These are phyloP conservation scores for Atalantia buxifolia DNA, from an alignment of 345 rosid species.

Conservation along the genomic window DNA sequence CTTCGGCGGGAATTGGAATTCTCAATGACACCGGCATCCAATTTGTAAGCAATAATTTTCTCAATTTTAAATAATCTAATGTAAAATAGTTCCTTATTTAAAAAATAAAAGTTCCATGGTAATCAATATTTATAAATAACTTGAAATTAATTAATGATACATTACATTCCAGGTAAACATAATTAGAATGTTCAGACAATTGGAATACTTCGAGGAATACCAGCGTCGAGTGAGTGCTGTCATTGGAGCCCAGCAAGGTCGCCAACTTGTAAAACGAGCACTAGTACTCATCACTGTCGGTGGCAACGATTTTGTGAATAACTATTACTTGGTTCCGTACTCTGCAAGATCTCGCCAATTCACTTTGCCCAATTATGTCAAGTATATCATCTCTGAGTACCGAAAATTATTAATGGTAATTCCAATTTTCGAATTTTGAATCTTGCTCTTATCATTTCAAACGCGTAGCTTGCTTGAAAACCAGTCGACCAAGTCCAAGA, in stretches of 20 bases:
- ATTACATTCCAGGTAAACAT: slow-evolving; percentile 48
- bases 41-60: slow-evolving; percentile 34
- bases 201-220: slow-evolving; percentile 57
- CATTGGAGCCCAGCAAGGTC: slow-evolving; percentile 43
- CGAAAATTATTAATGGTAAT: slow-evolving; percentile 36
- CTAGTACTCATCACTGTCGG: slow-evolving; percentile 52
- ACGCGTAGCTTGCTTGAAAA: too few relatives aligned
- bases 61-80: background rate
- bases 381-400: slow-evolving; percentile 44
- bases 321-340: slow-evolving; percentile 46
- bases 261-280: slow-evolving; percentile 44
- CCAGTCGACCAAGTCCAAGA: too few relatives aligned
- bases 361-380: slow-evolving; percentile 38
- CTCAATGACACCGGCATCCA: slow-evolving; percentile 67
- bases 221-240: slow-evolving; percentile 44
- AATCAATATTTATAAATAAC: background rate
- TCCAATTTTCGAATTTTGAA: background rate
- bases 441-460: too few relatives aligned
- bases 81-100: too few relatives aligned
- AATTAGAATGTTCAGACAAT: slow-evolving; percentile 57
- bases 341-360: slow-evolving; percentile 54
- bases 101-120: background rate
- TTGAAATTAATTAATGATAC: background rate
- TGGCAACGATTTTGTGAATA: slow-evolving; percentile 67
- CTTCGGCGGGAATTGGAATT: slow-evolving; percentile 84